phyloP scores from a whole-genome alignment of 2,329 filamentous ascomycete species.

The Magnaporthiopsis incrustans region DNA sequence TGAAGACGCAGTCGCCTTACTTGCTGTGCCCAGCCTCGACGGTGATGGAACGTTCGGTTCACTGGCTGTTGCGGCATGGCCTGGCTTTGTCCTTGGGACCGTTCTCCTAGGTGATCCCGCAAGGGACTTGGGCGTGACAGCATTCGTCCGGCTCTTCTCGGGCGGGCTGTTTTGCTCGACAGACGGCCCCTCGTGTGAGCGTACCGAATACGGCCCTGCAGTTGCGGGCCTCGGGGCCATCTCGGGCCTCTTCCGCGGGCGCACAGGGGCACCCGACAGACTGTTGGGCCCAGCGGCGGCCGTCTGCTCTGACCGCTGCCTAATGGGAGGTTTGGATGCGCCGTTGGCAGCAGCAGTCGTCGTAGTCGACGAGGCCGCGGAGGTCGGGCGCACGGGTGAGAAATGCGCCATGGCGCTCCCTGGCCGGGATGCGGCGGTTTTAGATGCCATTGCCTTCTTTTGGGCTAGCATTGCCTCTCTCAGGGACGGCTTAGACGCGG shows the following conservation, averaged over 20 bases:
- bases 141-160: conserved; percentile 36
- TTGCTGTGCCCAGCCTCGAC: conserved; percentile 17
- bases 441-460: conserved; percentile 53
- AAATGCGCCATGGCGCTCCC: conserved; percentile 58
- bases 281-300: conserved; percentile 43
- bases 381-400: conserved; percentile 39
- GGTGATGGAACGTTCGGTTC: conserved; percentile 44
- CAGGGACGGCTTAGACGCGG: conserved; percentile 55
- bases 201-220: conserved; percentile 56
- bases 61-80: conserved; percentile 40
- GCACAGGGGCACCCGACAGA: conserved; percentile 56
- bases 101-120: conserved; percentile 46
- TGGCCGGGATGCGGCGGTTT: conserved; percentile 47
- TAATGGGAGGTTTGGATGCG: conserved; percentile 28
- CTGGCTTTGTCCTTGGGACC: conserved; percentile 35
- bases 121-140: conserved; percentile 40
- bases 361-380: conserved; percentile 26
- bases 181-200: conserved; percentile 38
- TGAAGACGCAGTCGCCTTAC: conserved; percentile 15
- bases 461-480: conserved; percentile 80
- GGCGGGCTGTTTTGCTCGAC: conserved; percentile 37
- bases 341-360: conserved; percentile 23
- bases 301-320: conserved; percentile 34
- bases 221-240: conserved; percentile 52
- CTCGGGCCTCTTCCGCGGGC: conserved; percentile 51